These are phyloP conservation scores for Cladosporium velox DNA, from an alignment of 2,329 filamentous ascomycete species.

Conservation along the genomic window DNA sequence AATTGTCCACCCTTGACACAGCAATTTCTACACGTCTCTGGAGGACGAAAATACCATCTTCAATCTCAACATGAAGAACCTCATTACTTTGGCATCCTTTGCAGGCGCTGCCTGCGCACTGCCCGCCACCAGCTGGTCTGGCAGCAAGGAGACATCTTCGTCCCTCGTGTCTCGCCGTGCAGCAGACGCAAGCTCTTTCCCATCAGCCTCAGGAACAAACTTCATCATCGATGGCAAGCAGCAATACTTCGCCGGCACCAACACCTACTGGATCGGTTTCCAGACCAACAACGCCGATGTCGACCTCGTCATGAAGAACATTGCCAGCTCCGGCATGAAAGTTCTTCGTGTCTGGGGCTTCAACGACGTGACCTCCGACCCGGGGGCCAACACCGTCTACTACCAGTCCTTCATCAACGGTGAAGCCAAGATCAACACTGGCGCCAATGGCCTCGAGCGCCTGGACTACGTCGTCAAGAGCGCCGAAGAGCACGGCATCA, in stretches of 20 bases:
- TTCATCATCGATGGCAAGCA: slow-evolving; percentile 49
- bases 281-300: slow-evolving; percentile 57
- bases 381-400: slow-evolving; percentile 50
- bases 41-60: background rate
- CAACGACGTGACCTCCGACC: slow-evolving; percentile 56
- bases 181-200: slow-evolving; percentile 13
- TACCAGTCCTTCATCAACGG: slow-evolving; percentile 57
- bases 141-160: background rate
- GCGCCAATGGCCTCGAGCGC: slow-evolving; percentile 62
- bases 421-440: slow-evolving; percentile 63
- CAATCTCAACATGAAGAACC: slow-evolving; percentile 4
- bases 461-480: slow-evolving; percentile 65
- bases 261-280: slow-evolving; percentile 59
- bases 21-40: background rate
- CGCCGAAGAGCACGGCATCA: slow-evolving; percentile 61
- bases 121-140: slow-evolving; percentile 14
- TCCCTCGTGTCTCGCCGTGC: background rate
- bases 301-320: slow-evolving; percentile 50
- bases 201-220: slow-evolving; percentile 28
- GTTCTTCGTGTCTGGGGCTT: slow-evolving; percentile 65
- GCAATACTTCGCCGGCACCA: slow-evolving; percentile 56
- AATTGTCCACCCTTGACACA: background rate
- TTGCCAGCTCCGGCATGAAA: slow-evolving; percentile 55
- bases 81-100: background rate
- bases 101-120: slow-evolving; percentile 19